Evolutionary conservation across 148 eudicot genomes (phyloP), one percentile per base, ranked within the genome.

Genomic region (Talinum fruticosum): DNA sequence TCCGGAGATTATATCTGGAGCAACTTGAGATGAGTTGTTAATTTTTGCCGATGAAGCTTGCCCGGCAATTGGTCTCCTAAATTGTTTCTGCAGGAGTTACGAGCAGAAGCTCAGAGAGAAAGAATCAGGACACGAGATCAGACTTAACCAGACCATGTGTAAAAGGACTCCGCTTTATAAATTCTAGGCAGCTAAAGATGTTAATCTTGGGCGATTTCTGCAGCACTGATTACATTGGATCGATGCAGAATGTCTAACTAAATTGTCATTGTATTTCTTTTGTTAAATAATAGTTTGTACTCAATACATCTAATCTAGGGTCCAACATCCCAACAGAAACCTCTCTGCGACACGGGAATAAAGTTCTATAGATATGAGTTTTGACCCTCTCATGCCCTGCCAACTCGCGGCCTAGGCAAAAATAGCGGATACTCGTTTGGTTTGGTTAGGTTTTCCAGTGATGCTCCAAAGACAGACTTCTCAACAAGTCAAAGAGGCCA

Each of bases 51-150:
- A 79, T 72, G 80, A 62, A 36, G 73, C 54, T 73, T 38, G 86
- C 47, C 29, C 70, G 13, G 18, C 10, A 61, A 59, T 78, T 34
- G 79, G 84, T 38, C 79, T 85, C 82, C 77, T 89, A 53, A 90
- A 88, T 79, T 90, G 93, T 82, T 92, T 92, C 97, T 92, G 92
- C 69, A 75, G 75, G 71, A 49, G 38, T 38, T 24, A 2, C 57
- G 32, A 78, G 61, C 14, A 36, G 47, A 61, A 78, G 36, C 15
- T 45, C 62, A 7, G 32, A 78, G 68, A 44, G 59, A 28, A 81
- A 2, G 19, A 51, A 69, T 45, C 61, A 18, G 10, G 51, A 2
- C 45, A 24, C 14, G 14, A 0, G 5, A 28, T 28, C 66, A 62
- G 66, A 28, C 4, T 26, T 13, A 28, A 26, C 32, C 18, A 59